These are phyloP conservation scores for Penicillium pulvis DNA, from an alignment of 495 filamentous ascomycete species.

Conservation along the genomic window DNA sequence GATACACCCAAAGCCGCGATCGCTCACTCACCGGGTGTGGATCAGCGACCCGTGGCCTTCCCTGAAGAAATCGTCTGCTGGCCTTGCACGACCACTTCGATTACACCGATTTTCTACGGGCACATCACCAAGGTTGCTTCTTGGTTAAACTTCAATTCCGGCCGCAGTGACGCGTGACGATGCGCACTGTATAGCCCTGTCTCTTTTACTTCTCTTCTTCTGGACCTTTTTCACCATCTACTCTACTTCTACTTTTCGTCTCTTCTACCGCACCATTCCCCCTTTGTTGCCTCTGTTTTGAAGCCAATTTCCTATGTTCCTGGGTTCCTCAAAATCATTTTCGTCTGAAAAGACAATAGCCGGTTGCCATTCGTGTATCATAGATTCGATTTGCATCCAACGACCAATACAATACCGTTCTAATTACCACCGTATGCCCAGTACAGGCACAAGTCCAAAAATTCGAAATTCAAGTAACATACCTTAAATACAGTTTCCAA, in stretches of 20 bases:
- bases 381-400: slow-evolving; percentile 38
- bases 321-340: slow-evolving; percentile 26
- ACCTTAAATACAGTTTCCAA: not conserved
- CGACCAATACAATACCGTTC: slow-evolving; percentile 30
- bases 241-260: slow-evolving; percentile 15
- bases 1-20: slow-evolving; percentile 19
- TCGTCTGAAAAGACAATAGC: slow-evolving; percentile 21
- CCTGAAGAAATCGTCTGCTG: slow-evolving; percentile 39
- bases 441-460: not conserved
- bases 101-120: not conserved
- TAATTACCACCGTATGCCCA: not conserved
- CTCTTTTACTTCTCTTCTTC: slow-evolving; percentile 25
- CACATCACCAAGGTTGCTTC: not conserved
- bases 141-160: slow-evolving; percentile 5
- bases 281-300: slow-evolving; percentile 23
- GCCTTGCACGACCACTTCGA: slow-evolving; percentile 38
- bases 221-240: slow-evolving; percentile 34
- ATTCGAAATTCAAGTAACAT: not conserved
- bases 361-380: slow-evolving; percentile 39
- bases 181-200: slow-evolving; percentile 31
- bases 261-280: slow-evolving; percentile 26
- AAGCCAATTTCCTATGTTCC: slow-evolving; percentile 37
- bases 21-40: slow-evolving; percentile 22
- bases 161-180: slow-evolving; percentile 15
- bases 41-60: slow-evolving; percentile 21